A percentile compares a stretch with the other conserved stretches of the same genome.
phyloP scores from a whole-genome alignment of 345 rosid species.

The Combretum micranthum region DNA sequence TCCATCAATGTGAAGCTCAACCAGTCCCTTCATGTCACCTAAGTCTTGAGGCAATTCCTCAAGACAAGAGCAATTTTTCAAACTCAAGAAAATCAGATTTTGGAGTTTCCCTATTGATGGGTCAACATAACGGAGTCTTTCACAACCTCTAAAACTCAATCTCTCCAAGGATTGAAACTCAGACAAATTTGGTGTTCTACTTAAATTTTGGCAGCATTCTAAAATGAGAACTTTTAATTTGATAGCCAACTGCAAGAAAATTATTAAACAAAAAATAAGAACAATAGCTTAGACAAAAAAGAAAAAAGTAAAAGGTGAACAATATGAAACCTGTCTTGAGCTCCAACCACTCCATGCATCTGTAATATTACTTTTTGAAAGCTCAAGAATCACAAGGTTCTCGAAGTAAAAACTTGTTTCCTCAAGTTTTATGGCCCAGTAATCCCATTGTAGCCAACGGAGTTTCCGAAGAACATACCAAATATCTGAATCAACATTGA shows the following conservation, averaged over 20 bases:
- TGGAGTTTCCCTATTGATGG: too few species aligned
- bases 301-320: too few species aligned
- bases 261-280: too few species aligned
- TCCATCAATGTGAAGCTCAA: too few species aligned
- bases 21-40: background rate
- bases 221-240: slow-evolving; percentile 3
- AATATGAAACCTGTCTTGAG: background rate
- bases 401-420: background rate
- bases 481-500: slow-evolving; percentile 4
- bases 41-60: background rate
- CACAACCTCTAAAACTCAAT: background rate
- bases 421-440: too few species aligned
- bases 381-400: slow-evolving; percentile 3
- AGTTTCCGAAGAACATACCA: background rate
- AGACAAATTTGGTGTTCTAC: too few species aligned
- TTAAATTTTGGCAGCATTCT: too few species aligned
- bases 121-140: too few species aligned
- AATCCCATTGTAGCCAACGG: background rate
- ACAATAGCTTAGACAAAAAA: fast-evolving
- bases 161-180: background rate
- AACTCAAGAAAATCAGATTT: too few species aligned
- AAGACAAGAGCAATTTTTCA: background rate
- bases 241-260: background rate
- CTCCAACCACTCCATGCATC: slow-evolving; percentile 1
- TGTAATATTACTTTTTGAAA: background rate